phyloP scores from a whole-genome alignment of 371 early-diverging fungal genomes.

The Nematocida ausubeli region DNA sequence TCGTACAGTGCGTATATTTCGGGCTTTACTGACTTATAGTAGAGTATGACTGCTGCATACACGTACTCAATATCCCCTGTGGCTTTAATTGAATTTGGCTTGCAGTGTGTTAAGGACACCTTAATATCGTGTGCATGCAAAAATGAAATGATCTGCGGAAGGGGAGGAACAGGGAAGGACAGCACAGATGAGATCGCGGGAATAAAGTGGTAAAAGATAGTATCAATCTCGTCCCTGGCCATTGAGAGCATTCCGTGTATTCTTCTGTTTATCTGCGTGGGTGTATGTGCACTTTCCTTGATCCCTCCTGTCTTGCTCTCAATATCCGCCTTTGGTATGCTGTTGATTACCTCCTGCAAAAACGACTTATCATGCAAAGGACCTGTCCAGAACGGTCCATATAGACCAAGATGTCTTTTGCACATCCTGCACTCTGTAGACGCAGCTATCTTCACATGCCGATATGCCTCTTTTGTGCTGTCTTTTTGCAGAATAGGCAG shows the following conservation, averaged over 20 bases:
- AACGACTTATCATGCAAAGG: constrained; percentile 77
- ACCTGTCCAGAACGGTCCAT: constrained; percentile 87
- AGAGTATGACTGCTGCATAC: constrained; percentile 70
- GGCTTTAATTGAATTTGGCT: constrained; percentile 81
- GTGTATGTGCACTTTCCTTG: constrained; percentile 17
- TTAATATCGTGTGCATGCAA: constrained; percentile 81
- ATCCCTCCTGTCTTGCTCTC: constrained; percentile 61
- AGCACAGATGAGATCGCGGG: constrained; percentile 43
- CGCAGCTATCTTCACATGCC: neutral
- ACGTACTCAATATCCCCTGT: constrained; percentile 79
- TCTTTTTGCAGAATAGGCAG: constrained; percentile 19
- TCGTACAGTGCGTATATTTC: constrained; percentile 5
- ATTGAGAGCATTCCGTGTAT: constrained; percentile 89
- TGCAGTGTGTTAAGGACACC: constrained; percentile 82
- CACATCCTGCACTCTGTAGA: constrained; percentile 62
- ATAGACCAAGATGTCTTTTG: constrained; percentile 70
- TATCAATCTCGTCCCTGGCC: constrained; percentile 72
- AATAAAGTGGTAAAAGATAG: constrained; percentile 63
- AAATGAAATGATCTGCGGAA: constrained; percentile 72
- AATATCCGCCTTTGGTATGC: constrained; percentile 65
- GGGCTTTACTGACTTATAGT: constrained; percentile 23
- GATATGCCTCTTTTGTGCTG: constrained; percentile 17
- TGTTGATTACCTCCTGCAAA: constrained; percentile 71
- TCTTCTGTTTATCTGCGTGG: constrained; percentile 68
- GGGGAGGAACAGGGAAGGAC: constrained; percentile 54